Evolutionary conservation across 83 land plant species (phyloP), one percentile per base, ranked within the genome.

Genomic region (Picea mariana): DNA sequence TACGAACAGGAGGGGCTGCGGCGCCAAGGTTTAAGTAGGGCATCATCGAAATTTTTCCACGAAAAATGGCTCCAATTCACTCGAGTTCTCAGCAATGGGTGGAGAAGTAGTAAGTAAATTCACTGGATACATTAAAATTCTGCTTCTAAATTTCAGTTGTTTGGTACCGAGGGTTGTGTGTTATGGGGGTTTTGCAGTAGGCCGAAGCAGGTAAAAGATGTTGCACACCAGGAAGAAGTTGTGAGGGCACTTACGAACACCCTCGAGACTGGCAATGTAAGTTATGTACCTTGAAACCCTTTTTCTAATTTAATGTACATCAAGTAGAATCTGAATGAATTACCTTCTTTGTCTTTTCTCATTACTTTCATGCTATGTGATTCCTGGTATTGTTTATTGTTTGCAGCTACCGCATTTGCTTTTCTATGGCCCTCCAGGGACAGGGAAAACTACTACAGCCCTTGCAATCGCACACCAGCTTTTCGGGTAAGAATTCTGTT

Each of bases 141-240:
- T 60, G 5, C 73, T 58, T 58, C 73, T 31, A 2, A 3, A 26
- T 75, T 80, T 4, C 52, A 6, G 8, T 62, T 81, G 20, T 17
- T 27, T 67, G 17, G 0, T 84, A 67, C 68, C 61, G 9, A 0
- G 23, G 13, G 23, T 83, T 18, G 13, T 34, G 61, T 76, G 26
- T 80, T 69, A 9, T 83, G 65, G n/a, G 49, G 0, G 47, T 44
- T 47, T 26, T 78, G 62, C 98, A 97, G 98, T 78, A 91, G 99
- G 42, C 99, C 99, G 26, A 93, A 83, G 90, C 89, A 94, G 82
- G 98, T 97, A 83, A 91, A 92, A 88, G 98, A 97, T 77, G 98
- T 97, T 31, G 98, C 98, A 0, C 93, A 97, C 86, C 99, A 97
- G 80, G 98, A 97, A 69, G 99, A 97, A 88, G 99, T 97, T 78